These are phyloP conservation scores for Pistacia atlantica DNA, from an alignment of 345 rosid genomes.

Conservation along the genomic window DNA sequence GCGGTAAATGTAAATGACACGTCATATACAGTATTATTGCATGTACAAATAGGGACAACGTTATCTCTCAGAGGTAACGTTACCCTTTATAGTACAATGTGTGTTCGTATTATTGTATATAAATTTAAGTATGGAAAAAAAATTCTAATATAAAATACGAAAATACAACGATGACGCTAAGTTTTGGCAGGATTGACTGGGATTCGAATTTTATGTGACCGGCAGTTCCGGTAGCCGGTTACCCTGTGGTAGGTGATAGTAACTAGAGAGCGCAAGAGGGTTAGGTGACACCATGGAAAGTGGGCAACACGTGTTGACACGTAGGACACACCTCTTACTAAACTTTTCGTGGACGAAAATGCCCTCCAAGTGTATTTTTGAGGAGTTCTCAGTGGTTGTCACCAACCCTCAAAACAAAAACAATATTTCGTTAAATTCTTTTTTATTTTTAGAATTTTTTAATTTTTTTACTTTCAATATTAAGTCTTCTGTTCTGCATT, in stretches of 20 bases:
- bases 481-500: background rate
- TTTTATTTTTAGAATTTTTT: too few relatives aligned
- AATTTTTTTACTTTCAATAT: background rate
- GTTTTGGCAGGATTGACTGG: too few relatives aligned
- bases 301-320: slow-evolving; percentile 38
- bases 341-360: slow-evolving; percentile 21
- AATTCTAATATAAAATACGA: too few relatives aligned
- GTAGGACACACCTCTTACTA: slow-evolving; percentile 8
- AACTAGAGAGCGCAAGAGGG: background rate
- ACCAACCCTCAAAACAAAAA: slow-evolving; percentile 15
- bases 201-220: background rate
- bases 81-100: too few relatives aligned
- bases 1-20: too few relatives aligned
- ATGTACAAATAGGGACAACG: too few relatives aligned
- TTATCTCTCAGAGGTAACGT: too few relatives aligned
- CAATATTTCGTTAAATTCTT: background rate
- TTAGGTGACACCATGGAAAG: background rate
- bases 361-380: slow-evolving; percentile 27
- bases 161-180: too few relatives aligned
- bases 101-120: too few relatives aligned
- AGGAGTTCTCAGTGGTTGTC: background rate
- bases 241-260: background rate
- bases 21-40: too few relatives aligned
- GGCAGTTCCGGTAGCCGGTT: background rate
- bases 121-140: too few relatives aligned